Evolutionary conservation across 2,329 filamentous ascomycete genomes (phyloP).

Genomic region (Fusarium tanahbumbuense): DNA sequence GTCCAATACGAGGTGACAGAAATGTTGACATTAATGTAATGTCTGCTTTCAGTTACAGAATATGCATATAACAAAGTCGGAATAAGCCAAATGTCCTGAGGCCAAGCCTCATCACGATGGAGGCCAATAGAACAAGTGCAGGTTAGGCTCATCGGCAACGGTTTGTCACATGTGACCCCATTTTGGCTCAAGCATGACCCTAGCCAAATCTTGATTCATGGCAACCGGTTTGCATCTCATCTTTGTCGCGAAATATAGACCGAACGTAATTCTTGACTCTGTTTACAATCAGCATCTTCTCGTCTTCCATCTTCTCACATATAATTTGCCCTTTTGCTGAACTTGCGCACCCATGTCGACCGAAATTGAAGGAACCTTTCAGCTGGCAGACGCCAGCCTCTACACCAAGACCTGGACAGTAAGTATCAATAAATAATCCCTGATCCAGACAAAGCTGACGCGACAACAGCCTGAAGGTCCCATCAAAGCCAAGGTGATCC

Average conservation of each 20-base stretch:
- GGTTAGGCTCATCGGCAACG: conserved; percentile 30
- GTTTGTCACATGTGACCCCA: conserved; percentile 40
- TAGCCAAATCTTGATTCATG: not conserved
- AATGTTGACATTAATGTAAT: not conserved
- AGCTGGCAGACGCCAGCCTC: conserved; percentile 58
- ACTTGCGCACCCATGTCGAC: conserved; percentile 49
- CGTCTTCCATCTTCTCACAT: not conserved
- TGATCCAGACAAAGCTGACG: conserved; percentile 17
- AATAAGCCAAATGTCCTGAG: not conserved
- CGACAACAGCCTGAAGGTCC: conserved; percentile 62
- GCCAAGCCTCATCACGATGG: conserved; percentile 13
- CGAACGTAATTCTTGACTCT: not conserved
- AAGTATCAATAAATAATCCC: conserved; percentile 47
- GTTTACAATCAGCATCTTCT: not conserved
- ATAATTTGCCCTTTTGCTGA: not conserved
- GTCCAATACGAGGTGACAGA: not conserved
- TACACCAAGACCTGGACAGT: conserved; percentile 71
- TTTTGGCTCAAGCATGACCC: conserved; percentile 25
- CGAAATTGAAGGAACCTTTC: conserved; percentile 63
- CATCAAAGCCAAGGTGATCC: conserved; percentile 77
- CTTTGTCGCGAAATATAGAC: not conserved
- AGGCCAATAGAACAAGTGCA: conserved; percentile 24
- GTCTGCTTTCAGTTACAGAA: not conserved
- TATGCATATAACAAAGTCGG: not conserved
- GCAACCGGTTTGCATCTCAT: not conserved